These are phyloP conservation scores for Alternaria alternata DNA, from an alignment of 2,329 filamentous ascomycete species.

Conservation along the genomic window DNA sequence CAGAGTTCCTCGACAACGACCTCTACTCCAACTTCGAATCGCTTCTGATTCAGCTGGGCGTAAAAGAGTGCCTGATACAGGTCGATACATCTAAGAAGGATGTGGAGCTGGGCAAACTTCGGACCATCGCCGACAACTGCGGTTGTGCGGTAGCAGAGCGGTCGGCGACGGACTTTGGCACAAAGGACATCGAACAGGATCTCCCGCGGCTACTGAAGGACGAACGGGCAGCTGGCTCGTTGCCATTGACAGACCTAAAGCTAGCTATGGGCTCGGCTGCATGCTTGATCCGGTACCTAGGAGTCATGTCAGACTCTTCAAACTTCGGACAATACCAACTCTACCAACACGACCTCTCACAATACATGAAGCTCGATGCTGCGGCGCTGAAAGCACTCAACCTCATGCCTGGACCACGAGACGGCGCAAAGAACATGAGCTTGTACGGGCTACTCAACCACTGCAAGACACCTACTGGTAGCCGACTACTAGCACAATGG, in stretches of 20 bases:
- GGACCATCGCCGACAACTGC: constrained; percentile 89
- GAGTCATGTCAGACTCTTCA: constrained; percentile 85
- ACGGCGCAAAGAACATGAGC: constrained; percentile 98
- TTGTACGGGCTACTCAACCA: constrained; percentile 93
- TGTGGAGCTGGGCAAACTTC: constrained; percentile 84
- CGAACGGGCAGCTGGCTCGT: constrained; percentile 75
- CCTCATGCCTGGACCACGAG: constrained; percentile 92
- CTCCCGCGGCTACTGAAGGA: constrained; percentile 86
- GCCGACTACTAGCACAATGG: constrained; percentile 91
- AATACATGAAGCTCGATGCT: constrained; percentile 98
- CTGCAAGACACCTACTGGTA: constrained; percentile 95
- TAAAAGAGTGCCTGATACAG: constrained; percentile 91
- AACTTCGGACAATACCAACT: constrained; percentile 98
- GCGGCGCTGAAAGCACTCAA: constrained; percentile 94
- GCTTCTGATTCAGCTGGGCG: constrained; percentile 92
- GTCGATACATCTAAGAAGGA: constrained; percentile 82
- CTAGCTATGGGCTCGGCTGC: constrained; percentile 95
- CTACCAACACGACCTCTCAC: constrained; percentile 94
- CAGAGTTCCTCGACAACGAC: constrained; percentile 98
- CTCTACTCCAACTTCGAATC: constrained; percentile 98
- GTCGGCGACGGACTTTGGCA: constrained; percentile 78
- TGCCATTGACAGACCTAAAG: constrained; percentile 92
- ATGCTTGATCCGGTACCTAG: constrained; percentile 92
- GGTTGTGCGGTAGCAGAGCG: constrained; percentile 89
- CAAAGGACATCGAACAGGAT: constrained; percentile 95